These are phyloP conservation scores for Ilyonectria destructans DNA, from an alignment of 2,329 filamentous ascomycete species.

Conservation along the genomic window DNA sequence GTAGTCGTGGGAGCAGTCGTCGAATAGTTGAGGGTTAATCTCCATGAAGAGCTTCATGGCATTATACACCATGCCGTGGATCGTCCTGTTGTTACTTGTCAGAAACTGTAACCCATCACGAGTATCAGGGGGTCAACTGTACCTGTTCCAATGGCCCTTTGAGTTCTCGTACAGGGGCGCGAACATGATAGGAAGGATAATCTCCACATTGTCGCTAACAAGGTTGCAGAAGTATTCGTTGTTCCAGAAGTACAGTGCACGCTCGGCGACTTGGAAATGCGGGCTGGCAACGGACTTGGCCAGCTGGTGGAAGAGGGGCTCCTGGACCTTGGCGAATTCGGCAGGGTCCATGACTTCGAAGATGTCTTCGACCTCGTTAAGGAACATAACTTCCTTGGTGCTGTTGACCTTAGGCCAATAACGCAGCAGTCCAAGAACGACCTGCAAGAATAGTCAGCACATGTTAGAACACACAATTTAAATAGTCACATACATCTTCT, in stretches of 20 bases:
- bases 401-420: slow-evolving; percentile 99
- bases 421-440: slow-evolving; percentile 92
- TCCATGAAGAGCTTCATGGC: slow-evolving; percentile 99
- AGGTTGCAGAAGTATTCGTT: slow-evolving; percentile 99
- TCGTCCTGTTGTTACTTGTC: slow-evolving; percentile 77
- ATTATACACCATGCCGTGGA: slow-evolving; percentile 99
- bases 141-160: slow-evolving; percentile 99
- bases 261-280: slow-evolving; percentile 98
- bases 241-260: slow-evolving; percentile 99
- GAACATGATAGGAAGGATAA: slow-evolving; percentile 99
- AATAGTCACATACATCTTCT: slow-evolving; percentile 80
- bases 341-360: slow-evolving; percentile 99
- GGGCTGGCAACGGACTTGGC: slow-evolving; percentile 98
- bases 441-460: slow-evolving; percentile 65
- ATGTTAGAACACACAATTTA: not conserved
- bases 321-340: slow-evolving; percentile 98
- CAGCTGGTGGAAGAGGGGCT: slow-evolving; percentile 96
- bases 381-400: slow-evolving; percentile 99
- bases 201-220: slow-evolving; percentile 98
- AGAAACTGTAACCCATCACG: slow-evolving; percentile 2
- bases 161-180: slow-evolving; percentile 98
- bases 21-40: slow-evolving; percentile 98
- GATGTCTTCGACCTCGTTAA: slow-evolving; percentile 99
- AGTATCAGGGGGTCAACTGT: slow-evolving; percentile 42
- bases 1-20: slow-evolving; percentile 98